phyloP scores from a whole-genome alignment of 352 stramenopile species.

The Pythium chondricola region DNA sequence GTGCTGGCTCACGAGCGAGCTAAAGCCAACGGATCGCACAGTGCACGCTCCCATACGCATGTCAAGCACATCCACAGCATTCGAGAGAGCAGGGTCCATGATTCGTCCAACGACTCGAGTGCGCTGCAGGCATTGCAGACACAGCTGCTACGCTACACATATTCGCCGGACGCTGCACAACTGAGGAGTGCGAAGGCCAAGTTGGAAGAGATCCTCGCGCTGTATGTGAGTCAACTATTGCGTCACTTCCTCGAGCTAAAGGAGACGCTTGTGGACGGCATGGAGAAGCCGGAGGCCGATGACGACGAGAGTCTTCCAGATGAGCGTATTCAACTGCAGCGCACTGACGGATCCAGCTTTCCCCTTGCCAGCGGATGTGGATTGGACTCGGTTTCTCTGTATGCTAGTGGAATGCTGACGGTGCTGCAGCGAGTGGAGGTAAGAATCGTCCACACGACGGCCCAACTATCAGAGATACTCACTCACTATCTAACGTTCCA shows the following conservation, averaged over 20 bases:
- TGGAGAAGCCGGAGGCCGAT: neutral
- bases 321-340: neutral
- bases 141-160: constrained; percentile 40
- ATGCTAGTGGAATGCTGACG: constrained; percentile 31
- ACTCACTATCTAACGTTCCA: constrained; percentile 9
- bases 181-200: constrained; percentile 18
- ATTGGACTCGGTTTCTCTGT: constrained; percentile 34
- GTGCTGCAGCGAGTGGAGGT: constrained; percentile 52
- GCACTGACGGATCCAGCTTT: constrained; percentile 2
- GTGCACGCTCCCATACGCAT: constrained; percentile 28
- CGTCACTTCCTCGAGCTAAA: constrained; percentile 8
- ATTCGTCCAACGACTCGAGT: constrained; percentile 4
- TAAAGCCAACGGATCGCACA: neutral
- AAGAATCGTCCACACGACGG: neutral
- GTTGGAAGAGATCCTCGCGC: constrained; percentile 9
- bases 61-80: constrained; percentile 60
- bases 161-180: constrained; percentile 35
- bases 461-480: neutral
- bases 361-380: constrained; percentile 33
- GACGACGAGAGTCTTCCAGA: neutral
- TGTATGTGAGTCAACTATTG: constrained; percentile 10
- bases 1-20: constrained; percentile 7
- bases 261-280: neutral
- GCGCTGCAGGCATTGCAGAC: constrained; percentile 17
- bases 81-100: constrained; percentile 33